Percentiles rank a stretch among this genome's conserved stretches.
Conservation (phyloP, 352 stramenopile species). For the Pythium utonaiense region DNA sequence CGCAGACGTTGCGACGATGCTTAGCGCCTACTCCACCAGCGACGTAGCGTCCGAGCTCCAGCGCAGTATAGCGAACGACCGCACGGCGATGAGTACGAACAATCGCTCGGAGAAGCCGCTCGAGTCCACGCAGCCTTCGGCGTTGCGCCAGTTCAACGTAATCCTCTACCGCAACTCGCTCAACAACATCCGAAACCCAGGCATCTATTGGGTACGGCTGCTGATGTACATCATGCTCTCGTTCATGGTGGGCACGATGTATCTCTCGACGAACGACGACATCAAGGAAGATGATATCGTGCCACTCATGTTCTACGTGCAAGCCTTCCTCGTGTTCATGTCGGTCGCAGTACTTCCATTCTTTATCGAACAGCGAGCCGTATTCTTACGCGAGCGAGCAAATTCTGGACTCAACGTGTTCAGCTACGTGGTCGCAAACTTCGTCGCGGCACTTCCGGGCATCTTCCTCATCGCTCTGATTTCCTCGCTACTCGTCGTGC, state of each 20-base stretch:
- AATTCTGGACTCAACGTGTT: conserved; percentile 58
- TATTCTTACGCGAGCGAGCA: conserved; percentile 63
- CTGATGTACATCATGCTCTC: conserved; percentile 66
- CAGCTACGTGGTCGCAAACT: conserved; percentile 55
- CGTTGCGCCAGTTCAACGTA: conserved; percentile 37
- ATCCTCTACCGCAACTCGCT: conserved; percentile 52
- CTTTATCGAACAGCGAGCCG: conserved; percentile 73
- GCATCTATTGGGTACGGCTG: conserved; percentile 64
- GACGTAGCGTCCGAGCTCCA: background rate
- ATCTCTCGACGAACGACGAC: conserved; percentile 40
- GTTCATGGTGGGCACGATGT: conserved; percentile 69
- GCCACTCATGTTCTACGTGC: conserved; percentile 76
- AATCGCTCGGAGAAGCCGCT: background rate
- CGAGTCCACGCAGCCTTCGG: conserved; percentile 19
- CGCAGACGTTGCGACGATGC: conserved; percentile 10
- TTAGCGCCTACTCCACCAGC: conserved; percentile 1
- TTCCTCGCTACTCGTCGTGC: conserved; percentile 28
- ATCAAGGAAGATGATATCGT: conserved; percentile 37
- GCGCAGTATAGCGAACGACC: background rate
- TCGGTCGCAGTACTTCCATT: conserved; percentile 85
- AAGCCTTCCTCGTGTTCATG: conserved; percentile 89
- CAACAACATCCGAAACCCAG: conserved; percentile 64
- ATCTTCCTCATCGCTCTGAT: conserved; percentile 43
- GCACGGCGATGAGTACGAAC: background rate
- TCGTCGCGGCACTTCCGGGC: conserved; percentile 41